Conservation (phyloP, 352 stramenopile species). For the Elongisporangium prolatum region DNA sequence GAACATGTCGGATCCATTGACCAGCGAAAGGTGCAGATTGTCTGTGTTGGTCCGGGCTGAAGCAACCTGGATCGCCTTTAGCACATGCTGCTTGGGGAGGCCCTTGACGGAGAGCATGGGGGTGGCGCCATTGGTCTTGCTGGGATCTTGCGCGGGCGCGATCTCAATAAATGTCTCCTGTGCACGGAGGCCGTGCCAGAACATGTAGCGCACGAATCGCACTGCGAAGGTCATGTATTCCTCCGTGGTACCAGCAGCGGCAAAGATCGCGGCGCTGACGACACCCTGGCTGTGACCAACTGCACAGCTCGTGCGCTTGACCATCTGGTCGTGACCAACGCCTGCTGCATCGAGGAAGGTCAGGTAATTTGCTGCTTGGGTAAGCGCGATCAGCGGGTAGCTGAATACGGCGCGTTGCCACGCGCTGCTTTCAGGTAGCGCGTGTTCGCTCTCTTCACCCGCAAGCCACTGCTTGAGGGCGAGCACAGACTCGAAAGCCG, state of each 20-base stretch:
- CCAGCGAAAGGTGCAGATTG: slow-evolving; percentile 68
- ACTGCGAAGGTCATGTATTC: slow-evolving; percentile 49
- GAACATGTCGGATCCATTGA: slow-evolving; percentile 55
- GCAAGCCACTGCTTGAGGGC: slow-evolving; percentile 55
- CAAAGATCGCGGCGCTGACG: slow-evolving; percentile 63
- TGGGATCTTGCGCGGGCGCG: slow-evolving; percentile 16
- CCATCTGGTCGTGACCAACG: slow-evolving; percentile 51
- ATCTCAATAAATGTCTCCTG: slow-evolving; percentile 54
- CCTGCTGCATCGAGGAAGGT: slow-evolving; percentile 47
- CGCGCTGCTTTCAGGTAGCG: neutral
- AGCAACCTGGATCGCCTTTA: slow-evolving; percentile 44
- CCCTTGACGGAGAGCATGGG: slow-evolving; percentile 76
- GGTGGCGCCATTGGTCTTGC: slow-evolving; percentile 25
- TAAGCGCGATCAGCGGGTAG: slow-evolving; percentile 75
- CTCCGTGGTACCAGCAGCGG: slow-evolving; percentile 38
- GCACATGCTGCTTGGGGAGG: slow-evolving; percentile 44
- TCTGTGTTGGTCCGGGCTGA: slow-evolving; percentile 35
- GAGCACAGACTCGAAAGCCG: slow-evolving; percentile 40
- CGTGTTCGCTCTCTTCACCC: slow-evolving; percentile 9
- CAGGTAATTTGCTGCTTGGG: slow-evolving; percentile 76
- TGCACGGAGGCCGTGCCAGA: slow-evolving; percentile 73
- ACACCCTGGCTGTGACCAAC: slow-evolving; percentile 82
- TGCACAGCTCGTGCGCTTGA: slow-evolving; percentile 33
- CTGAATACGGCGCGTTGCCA: slow-evolving; percentile 57
- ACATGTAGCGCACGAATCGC: slow-evolving; percentile 66